Evolutionary conservation across 1,284 basidiomycete species (phyloP).

Genomic region (Tilletia walkeri): DNA sequence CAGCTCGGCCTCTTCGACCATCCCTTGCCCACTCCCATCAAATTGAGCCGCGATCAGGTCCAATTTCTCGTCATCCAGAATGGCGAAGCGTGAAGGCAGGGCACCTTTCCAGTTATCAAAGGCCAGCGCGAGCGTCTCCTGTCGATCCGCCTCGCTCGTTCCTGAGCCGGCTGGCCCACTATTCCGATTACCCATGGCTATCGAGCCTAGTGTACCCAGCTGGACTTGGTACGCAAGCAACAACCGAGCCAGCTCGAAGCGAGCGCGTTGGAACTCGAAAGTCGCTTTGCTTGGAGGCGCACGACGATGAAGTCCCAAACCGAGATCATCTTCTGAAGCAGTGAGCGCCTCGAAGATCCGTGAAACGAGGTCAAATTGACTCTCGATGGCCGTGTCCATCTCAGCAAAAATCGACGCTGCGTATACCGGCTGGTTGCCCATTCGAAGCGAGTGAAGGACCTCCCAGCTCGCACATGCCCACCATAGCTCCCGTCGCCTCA

Average conservation of each 20-base stretch:
- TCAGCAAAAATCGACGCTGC: background rate
- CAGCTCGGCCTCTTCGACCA: background rate
- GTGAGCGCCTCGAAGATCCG: background rate
- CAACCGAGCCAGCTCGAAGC: background rate
- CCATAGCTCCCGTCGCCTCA: conserved; percentile 37
- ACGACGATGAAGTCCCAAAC: no score
- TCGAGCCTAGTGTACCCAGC: background rate
- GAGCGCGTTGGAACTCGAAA: conserved; percentile 2
- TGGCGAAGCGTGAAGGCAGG: background rate
- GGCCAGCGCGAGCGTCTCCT: background rate
- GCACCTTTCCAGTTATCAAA: background rate
- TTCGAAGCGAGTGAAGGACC: conserved; percentile 6
- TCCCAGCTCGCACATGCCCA: conserved; percentile 26
- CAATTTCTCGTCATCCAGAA: background rate
- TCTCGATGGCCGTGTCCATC: background rate
- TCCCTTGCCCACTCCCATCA: background rate
- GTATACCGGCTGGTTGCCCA: no score
- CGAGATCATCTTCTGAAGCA: background rate
- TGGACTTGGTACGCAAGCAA: background rate
- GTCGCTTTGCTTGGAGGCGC: conserved; percentile 11
- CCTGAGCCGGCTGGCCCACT: background rate
- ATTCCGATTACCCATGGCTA: background rate
- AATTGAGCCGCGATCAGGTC: background rate
- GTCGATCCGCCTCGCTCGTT: background rate
- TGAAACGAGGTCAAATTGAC: background rate